Evolutionary conservation across 2,329 filamentous ascomycete genomes (phyloP).

Genomic region (Metarhizium rileyi): DNA sequence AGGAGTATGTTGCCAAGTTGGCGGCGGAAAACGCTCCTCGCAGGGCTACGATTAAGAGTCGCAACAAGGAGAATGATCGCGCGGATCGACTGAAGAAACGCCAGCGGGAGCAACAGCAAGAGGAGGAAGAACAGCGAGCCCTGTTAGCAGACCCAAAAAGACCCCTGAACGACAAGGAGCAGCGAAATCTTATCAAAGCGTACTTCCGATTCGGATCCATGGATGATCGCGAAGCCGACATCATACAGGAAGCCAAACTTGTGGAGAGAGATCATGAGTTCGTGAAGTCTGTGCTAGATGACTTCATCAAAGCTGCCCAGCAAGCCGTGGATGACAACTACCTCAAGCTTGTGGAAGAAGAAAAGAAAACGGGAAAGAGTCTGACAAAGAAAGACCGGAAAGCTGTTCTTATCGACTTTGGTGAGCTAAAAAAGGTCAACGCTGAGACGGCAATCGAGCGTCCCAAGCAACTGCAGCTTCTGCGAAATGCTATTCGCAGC

Average conservation of each 20-base stretch:
- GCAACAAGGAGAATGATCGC: constrained; percentile 49
- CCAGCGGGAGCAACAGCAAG: constrained; percentile 53
- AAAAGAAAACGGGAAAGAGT: constrained; percentile 71
- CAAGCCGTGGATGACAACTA: constrained; percentile 57
- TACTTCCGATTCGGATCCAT: constrained; percentile 88
- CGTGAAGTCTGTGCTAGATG: constrained; percentile 63
- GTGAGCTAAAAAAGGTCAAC: constrained; percentile 88
- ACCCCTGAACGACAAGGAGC: constrained; percentile 87
- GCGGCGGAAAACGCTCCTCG: constrained; percentile 80
- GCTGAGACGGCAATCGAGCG: constrained; percentile 91
- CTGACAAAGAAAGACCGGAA: constrained; percentile 97
- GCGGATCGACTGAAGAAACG: constrained; percentile 59
- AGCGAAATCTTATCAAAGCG: constrained; percentile 80
- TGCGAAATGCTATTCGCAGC: constrained; percentile 63
- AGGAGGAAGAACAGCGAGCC: constrained; percentile 63
- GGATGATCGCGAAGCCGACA: constrained; percentile 77
- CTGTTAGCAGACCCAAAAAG: constrained; percentile 74
- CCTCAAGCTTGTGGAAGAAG: constrained; percentile 65
- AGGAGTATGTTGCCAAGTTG: constrained; percentile 70
- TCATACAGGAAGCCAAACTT: constrained; percentile 79
- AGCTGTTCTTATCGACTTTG: constrained; percentile 89
- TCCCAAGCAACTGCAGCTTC: constrained; percentile 75
- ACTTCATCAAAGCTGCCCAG: constrained; percentile 53
- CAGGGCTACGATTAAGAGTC: constrained; percentile 53
- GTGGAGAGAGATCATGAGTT: constrained; percentile 73